Evolutionary conservation across 2,329 filamentous ascomycete genomes (phyloP).

Genomic region (Fusarium sp.): DNA sequence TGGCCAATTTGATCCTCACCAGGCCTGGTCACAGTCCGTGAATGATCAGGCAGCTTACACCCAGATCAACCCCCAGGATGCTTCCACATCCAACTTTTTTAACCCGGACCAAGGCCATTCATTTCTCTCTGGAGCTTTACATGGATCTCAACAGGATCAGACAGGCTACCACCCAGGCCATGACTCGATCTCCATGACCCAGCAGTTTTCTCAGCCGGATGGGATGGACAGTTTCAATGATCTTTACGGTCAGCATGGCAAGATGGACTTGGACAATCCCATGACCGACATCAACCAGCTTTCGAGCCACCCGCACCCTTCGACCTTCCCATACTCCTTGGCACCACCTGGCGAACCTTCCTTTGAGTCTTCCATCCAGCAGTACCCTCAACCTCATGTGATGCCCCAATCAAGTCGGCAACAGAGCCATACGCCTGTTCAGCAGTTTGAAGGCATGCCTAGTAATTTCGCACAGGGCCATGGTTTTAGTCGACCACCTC

Average conservation of each 20-base stretch:
- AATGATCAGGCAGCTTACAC: constrained; percentile 48
- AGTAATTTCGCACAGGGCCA: constrained; percentile 42
- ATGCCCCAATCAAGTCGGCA: constrained; percentile 47
- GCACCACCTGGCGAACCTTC: constrained; percentile 46
- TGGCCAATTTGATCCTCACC: constrained; percentile 52
- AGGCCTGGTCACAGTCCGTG: constrained; percentile 52
- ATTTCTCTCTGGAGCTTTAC: constrained; percentile 46
- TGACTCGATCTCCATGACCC: constrained; percentile 45
- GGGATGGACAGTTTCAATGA: constrained; percentile 51
- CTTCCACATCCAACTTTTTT: constrained; percentile 48
- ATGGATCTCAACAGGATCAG: constrained; percentile 44
- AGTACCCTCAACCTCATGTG: constrained; percentile 48
- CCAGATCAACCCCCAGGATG: constrained; percentile 47
- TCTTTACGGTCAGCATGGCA: constrained; percentile 51
- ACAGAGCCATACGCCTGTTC: constrained; percentile 49
- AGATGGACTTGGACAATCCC: constrained; percentile 44
- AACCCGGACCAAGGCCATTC: constrained; percentile 47
- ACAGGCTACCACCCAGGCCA: constrained; percentile 47
- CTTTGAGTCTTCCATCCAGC: constrained; percentile 47
- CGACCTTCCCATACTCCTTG: constrained; percentile 50
- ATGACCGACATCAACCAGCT: constrained; percentile 47
- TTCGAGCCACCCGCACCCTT: constrained; percentile 47
- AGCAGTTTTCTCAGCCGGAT: constrained; percentile 50
- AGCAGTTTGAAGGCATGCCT: constrained; percentile 45
- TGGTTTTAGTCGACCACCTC: constrained; percentile 41